phyloP scores from a whole-genome alignment of 257 asterid genomes.

The Solanum raphanifolium region DNA sequence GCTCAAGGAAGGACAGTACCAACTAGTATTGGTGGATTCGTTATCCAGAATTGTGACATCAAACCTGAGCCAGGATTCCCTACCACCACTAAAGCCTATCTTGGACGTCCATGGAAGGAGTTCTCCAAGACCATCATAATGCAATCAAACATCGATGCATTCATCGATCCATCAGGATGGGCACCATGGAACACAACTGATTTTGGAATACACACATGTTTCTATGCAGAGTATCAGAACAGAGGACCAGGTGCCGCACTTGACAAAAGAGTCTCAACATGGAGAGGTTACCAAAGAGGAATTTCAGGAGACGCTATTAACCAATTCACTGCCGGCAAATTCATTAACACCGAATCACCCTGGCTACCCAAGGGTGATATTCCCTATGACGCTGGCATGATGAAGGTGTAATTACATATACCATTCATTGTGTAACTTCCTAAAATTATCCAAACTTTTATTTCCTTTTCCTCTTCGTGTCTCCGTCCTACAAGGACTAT shows the following conservation, averaged over 20 bases:
- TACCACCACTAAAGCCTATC: conserved; percentile 9
- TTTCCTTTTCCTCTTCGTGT: neutral
- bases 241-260: conserved; percentile 27
- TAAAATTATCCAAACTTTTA: too few relatives aligned
- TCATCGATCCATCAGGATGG: conserved; percentile 38
- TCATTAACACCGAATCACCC: neutral
- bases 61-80: conserved; percentile 32
- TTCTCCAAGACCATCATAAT: conserved; percentile 40
- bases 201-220: neutral
- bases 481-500: neutral
- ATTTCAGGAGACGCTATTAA: neutral
- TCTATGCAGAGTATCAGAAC: conserved; percentile 7
- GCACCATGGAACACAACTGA: conserved; percentile 37
- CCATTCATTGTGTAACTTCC: neutral
- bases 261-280: conserved; percentile 6
- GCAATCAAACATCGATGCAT: conserved; percentile 16
- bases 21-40: conserved; percentile 17
- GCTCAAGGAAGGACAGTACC: conserved; percentile 75
- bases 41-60: conserved; percentile 41
- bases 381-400: conserved; percentile 25
- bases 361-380: conserved; percentile 18
- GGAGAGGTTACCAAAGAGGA: conserved; percentile 25
- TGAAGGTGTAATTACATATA: neutral
- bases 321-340: conserved; percentile 8
- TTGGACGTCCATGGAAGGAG: conserved; percentile 54